A percentile compares a stretch with the other conserved stretches of the same genome.
phyloP scores from a whole-genome alignment of 2,329 filamentous ascomycete species.

The Xylariales sp. region DNA sequence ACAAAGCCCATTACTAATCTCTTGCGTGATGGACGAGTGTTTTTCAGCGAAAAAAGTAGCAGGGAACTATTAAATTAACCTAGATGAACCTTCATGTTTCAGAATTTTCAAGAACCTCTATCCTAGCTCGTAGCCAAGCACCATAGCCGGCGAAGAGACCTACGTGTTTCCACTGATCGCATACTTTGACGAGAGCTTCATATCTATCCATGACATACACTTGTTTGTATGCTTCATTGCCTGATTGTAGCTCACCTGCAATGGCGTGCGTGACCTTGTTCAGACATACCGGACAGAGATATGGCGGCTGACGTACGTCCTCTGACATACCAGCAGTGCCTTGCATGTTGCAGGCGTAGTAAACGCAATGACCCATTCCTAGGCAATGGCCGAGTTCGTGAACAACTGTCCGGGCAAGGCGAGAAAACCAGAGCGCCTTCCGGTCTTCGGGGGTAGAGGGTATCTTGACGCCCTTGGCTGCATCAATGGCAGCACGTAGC shows the following conservation, averaged over 20 bases:
- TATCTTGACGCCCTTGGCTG: slow-evolving; percentile 15
- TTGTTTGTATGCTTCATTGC: slow-evolving; percentile 14
- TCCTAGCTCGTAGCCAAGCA: slow-evolving; percentile 35
- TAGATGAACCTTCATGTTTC: background rate
- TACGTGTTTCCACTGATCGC: slow-evolving; percentile 32
- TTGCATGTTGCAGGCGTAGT: slow-evolving; percentile 63
- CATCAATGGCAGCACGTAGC: slow-evolving; percentile 31
- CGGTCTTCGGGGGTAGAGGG: slow-evolving; percentile 22
- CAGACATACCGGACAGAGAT: slow-evolving; percentile 56
- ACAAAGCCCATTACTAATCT: too few relatives aligned
- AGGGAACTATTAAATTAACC: too few relatives aligned
- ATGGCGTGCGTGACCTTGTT: slow-evolving; percentile 42
- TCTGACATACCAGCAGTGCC: slow-evolving; percentile 51
- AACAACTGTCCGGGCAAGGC: slow-evolving; percentile 51
- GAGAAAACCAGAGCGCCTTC: slow-evolving; percentile 50
- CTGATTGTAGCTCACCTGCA: slow-evolving; percentile 16
- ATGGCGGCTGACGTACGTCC: slow-evolving; percentile 58
- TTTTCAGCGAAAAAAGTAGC: too few relatives aligned
- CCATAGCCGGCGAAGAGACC: slow-evolving; percentile 42
- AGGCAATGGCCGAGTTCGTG: slow-evolving; percentile 68
- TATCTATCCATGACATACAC: slow-evolving; percentile 32
- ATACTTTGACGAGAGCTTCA: slow-evolving; percentile 35
- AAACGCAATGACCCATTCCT: slow-evolving; percentile 60
- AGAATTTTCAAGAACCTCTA: slow-evolving; percentile 12
- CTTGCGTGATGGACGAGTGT: too few relatives aligned